Percentiles rank a stretch among this genome's conserved stretches.
These are phyloP conservation scores for Passiflora organensis DNA, from an alignment of 345 rosid species.

Conservation along the genomic window DNA sequence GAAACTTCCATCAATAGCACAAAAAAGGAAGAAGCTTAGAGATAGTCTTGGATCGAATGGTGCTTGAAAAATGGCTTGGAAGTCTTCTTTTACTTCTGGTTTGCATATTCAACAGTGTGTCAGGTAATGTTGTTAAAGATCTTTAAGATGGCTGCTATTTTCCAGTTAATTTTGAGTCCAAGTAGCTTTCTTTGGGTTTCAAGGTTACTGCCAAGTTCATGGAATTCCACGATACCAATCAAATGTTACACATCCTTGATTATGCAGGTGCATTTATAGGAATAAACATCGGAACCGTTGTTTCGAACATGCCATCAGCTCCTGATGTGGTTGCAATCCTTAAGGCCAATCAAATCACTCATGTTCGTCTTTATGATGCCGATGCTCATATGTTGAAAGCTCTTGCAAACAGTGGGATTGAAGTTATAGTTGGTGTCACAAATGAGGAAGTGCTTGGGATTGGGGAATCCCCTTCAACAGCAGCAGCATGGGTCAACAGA, in stretches of 20 bases:
- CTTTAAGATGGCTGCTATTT: too few species aligned
- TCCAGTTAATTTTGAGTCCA: constrained; percentile 1
- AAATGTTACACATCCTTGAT: constrained; percentile 9
- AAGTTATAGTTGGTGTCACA: constrained; percentile 76
- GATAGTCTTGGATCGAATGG: constrained; percentile 38
- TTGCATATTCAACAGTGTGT: constrained; percentile 30
- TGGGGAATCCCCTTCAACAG: constrained; percentile 70
- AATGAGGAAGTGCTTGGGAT: constrained; percentile 77
- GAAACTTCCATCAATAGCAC: too few species aligned
- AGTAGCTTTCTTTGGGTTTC: too few species aligned
- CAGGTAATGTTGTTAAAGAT: too few species aligned
- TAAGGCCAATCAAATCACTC: constrained; percentile 60
- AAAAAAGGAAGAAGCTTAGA: neutral
- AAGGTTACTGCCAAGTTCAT: too few species aligned
- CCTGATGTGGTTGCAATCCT: constrained; percentile 53
- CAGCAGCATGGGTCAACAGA: constrained; percentile 81
- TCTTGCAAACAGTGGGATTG: constrained; percentile 65
- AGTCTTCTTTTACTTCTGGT: constrained; percentile 37
- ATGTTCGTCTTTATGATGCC: constrained; percentile 81
- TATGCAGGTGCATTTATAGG: constrained; percentile 73
- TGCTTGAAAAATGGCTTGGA: constrained; percentile 43
- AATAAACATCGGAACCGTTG: constrained; percentile 78
- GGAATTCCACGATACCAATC: too few species aligned
- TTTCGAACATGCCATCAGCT: constrained; percentile 70
- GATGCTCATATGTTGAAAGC: constrained; percentile 85